These are phyloP conservation scores for Golovinomyces cichoracearum DNA, from an alignment of 2,329 filamentous ascomycete genomes.

Conservation along the genomic window DNA sequence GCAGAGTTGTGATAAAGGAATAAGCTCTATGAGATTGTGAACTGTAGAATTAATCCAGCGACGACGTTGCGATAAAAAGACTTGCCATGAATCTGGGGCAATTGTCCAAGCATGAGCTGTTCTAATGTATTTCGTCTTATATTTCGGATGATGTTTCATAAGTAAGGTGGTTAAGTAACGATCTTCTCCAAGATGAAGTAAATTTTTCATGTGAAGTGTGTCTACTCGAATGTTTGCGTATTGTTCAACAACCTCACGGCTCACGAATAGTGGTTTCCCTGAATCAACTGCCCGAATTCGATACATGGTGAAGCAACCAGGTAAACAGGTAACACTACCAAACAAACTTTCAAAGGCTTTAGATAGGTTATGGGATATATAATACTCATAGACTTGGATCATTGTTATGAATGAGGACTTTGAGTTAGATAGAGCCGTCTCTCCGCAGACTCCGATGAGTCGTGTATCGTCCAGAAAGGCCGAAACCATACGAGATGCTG, in stretches of 20 bases:
- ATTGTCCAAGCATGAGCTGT: constrained; percentile 88
- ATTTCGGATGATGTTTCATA: constrained; percentile 72
- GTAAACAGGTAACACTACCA: constrained; percentile 87
- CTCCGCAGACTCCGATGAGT: constrained; percentile 81
- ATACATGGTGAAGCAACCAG: constrained; percentile 98
- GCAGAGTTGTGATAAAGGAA: constrained; percentile 77
- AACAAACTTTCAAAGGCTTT: constrained; percentile 97
- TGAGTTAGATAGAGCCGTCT: constrained; percentile 77
- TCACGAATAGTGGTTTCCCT: constrained; percentile 89
- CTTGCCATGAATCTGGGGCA: constrained; percentile 74
- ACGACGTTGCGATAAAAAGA: constrained; percentile 94
- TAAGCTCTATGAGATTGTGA: constrained; percentile 88
- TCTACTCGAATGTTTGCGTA: constrained; percentile 90
- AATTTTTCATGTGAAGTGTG: constrained; percentile 95
- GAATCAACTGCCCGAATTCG: constrained; percentile 81
- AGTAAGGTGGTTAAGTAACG: constrained; percentile 87
- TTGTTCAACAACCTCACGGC: constrained; percentile 62
- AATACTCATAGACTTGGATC: constrained; percentile 99
- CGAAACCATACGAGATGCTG: constrained; percentile 74
- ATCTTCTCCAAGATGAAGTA: constrained; percentile 91
- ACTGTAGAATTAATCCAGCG: constrained; percentile 99
- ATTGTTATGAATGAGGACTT: constrained; percentile 88
- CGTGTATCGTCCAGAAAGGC: constrained; percentile 77
- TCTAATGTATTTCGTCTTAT: constrained; percentile 96
- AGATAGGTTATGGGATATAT: constrained; percentile 87